Conservation (phyloP, 805 yeast species). For the Wilhelminamyces savonicus region DNA sequence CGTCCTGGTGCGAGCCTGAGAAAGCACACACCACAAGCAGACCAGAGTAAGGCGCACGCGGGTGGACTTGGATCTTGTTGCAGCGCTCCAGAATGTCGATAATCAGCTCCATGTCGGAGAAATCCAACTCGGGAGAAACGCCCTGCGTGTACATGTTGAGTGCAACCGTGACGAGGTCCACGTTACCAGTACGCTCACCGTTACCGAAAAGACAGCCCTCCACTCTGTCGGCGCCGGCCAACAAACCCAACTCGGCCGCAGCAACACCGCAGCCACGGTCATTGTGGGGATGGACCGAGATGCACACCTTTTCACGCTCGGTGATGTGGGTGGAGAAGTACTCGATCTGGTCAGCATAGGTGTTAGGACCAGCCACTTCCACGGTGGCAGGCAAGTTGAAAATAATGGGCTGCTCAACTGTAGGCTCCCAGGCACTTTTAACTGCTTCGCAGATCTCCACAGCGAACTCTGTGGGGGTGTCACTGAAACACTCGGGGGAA, state of each 20-base stretch:
- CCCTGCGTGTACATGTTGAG: conserved; percentile 77
- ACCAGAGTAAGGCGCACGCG: conserved; percentile 79
- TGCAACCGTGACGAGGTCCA: conserved; percentile 70
- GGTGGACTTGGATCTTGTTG: conserved; percentile 67
- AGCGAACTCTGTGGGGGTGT: conserved; percentile 68
- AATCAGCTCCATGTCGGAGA: conserved; percentile 59
- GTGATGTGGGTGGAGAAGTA: conserved; percentile 61
- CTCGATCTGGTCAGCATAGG: conserved; percentile 77
- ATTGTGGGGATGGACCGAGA: conserved; percentile 71
- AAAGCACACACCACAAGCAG: conserved; percentile 74
- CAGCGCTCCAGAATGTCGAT: conserved; percentile 70
- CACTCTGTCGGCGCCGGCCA: conserved; percentile 84
- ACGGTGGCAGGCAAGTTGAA: conserved; percentile 80
- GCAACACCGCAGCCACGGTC: conserved; percentile 85
- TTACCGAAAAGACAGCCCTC: conserved; percentile 81
- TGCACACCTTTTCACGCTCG: conserved; percentile 65
- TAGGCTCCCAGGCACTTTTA: conserved; percentile 72
- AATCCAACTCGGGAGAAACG: conserved; percentile 63
- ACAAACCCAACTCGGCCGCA: conserved; percentile 67
- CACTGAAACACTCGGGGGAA: conserved; percentile 74
- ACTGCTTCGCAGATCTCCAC: conserved; percentile 77
- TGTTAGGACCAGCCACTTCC: conserved; percentile 69
- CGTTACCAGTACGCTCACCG: conserved; percentile 84
- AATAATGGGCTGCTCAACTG: conserved; percentile 66
- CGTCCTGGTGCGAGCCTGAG: conserved; percentile 69